These are phyloP conservation scores for Trichoderma simmonsii DNA, from an alignment of 2,329 filamentous ascomycete genomes.

Conservation along the genomic window DNA sequence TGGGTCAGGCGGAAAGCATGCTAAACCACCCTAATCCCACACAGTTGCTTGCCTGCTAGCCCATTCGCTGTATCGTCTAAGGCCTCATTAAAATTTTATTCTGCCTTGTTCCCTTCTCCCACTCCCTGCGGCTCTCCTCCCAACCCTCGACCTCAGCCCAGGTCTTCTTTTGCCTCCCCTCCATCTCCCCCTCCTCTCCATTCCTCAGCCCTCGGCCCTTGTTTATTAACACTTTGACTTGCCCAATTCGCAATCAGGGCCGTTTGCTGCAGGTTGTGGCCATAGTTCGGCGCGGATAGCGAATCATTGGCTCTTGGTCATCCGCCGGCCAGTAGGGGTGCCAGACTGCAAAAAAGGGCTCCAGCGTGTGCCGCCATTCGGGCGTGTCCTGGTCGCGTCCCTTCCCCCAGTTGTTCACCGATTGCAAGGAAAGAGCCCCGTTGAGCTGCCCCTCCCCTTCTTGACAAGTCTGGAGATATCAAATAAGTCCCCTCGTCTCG, in stretches of 20 bases:
- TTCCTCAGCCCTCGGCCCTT: background rate
- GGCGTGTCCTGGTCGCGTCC: conserved; percentile 3
- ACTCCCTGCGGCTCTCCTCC: background rate
- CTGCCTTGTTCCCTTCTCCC: background rate
- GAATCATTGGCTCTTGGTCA: conserved; percentile 1
- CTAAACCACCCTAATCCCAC: background rate
- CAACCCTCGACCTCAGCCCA: background rate
- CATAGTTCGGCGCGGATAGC: background rate
- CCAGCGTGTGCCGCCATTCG: background rate
- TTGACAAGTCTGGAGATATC: background rate
- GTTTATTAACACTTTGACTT: background rate
- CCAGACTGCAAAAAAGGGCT: background rate
- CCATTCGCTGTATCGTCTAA: conserved; percentile 4
- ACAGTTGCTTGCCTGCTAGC: background rate
- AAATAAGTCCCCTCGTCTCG: background rate
- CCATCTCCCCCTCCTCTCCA: background rate
- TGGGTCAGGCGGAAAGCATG: conserved; percentile 6
- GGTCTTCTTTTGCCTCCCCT: background rate
- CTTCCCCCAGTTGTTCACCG: background rate
- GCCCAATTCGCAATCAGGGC: background rate
- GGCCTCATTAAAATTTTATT: conserved; percentile 6
- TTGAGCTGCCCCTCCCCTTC: background rate
- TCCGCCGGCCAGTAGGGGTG: background rate
- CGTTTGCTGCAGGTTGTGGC: background rate
- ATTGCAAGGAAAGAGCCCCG: background rate